Evolutionary conservation across 345 rosid species (phyloP).

Genomic region (Mercurialis annua): DNA sequence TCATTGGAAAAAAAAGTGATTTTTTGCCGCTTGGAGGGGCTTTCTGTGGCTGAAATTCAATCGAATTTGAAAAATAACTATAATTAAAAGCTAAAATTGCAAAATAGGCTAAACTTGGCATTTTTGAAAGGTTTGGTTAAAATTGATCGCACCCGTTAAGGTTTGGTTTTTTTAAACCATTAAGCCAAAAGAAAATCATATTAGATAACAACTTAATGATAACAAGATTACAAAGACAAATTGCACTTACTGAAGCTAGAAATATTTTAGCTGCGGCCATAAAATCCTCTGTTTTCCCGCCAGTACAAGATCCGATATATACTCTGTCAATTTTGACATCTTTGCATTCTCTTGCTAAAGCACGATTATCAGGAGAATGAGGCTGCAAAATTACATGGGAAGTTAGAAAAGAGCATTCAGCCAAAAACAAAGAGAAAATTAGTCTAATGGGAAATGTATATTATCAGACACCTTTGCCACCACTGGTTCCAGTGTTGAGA

Average conservation of each 20-base stretch:
- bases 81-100: too few species aligned
- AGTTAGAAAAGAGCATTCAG: neutral
- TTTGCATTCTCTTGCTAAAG: constrained; percentile 97
- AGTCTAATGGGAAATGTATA: neutral
- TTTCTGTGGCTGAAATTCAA: too few species aligned
- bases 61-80: too few species aligned
- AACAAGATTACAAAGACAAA: neutral
- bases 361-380: constrained; percentile 96
- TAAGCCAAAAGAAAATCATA: too few species aligned
- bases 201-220: neutral
- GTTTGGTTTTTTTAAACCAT: too few species aligned
- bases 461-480: constrained; percentile 78
- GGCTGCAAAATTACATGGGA: constrained; percentile 52
- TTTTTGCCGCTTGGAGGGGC: too few species aligned
- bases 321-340: constrained; percentile 98
- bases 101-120: too few species aligned
- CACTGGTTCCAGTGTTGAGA: constrained; percentile 88
- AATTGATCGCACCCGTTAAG: too few species aligned
- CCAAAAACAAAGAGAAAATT: neutral
- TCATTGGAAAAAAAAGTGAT: too few species aligned
- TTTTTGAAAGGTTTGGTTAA: too few species aligned
- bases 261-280: constrained; percentile 92
- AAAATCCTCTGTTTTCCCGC: constrained; percentile 93
- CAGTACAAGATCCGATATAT: constrained; percentile 98
- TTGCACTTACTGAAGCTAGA: constrained; percentile 62